phyloP scores from a whole-genome alignment of 306 rosid genomes.

The Corylus americana region DNA sequence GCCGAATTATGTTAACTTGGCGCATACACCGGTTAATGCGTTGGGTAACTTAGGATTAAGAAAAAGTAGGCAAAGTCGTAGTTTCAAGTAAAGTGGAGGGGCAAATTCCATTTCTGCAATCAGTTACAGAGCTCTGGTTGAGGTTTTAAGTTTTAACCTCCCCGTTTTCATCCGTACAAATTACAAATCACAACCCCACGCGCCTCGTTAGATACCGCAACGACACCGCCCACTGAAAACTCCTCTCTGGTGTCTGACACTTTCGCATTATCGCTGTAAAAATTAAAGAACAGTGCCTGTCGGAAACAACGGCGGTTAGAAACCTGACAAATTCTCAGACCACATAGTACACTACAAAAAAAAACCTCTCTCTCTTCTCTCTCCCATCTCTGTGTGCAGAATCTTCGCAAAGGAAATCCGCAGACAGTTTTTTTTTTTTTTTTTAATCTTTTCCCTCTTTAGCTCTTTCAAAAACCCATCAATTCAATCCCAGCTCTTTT shows the following conservation, averaged over 20 bases:
- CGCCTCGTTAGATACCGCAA: neutral
- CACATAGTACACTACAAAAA: neutral
- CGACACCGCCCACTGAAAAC: neutral
- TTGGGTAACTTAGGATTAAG: neutral
- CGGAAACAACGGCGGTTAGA: constrained; percentile 19
- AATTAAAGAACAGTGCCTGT: neutral
- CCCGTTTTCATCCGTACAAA: neutral
- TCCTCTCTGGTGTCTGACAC: neutral
- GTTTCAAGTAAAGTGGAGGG: neutral
- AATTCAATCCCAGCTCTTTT: neutral
- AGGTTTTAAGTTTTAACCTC: neutral
- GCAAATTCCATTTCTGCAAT: neutral
- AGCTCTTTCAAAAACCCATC: neutral
- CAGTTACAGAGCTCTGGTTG: neutral
- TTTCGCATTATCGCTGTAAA: neutral
- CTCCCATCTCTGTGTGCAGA: neutral
- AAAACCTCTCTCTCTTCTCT: neutral
- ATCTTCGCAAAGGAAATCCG: neutral
- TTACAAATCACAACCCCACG: neutral
- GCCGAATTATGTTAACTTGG: neutral
- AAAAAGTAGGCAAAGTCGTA: neutral
- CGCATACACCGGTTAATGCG: neutral
- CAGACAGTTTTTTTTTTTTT: too few species aligned
- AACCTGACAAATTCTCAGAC: neutral
- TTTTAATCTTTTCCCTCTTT: neutral